Evolutionary conservation across 306 rosid species (phyloP).

Genomic region (Macrotyloma uniflorum): DNA sequence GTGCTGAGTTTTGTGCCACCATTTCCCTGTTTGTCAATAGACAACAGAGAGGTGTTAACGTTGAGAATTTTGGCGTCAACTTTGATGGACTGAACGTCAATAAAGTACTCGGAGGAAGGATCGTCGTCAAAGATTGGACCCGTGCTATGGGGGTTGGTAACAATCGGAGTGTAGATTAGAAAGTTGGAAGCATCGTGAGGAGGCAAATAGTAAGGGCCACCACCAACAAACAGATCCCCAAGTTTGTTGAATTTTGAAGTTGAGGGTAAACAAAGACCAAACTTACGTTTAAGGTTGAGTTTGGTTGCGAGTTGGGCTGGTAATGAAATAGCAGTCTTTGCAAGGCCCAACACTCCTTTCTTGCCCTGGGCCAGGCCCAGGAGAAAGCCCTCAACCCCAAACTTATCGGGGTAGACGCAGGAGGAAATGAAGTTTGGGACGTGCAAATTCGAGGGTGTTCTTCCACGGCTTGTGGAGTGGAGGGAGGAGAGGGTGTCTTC

Average conservation of each 20-base stretch:
- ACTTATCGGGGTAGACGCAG: conserved; percentile 29
- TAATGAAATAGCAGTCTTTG: conserved; percentile 21
- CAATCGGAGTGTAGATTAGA: conserved; percentile 35
- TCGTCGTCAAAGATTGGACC: conserved; percentile 31
- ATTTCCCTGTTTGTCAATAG: conserved; percentile 17
- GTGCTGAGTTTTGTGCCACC: conserved; percentile 50
- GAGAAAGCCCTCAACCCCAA: conserved; percentile 30
- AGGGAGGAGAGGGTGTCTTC: conserved; percentile 21
- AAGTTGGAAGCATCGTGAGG: neutral
- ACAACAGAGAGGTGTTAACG: conserved; percentile 27
- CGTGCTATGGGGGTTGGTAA: conserved; percentile 6
- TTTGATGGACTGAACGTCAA: conserved; percentile 40
- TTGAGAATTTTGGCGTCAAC: conserved; percentile 35
- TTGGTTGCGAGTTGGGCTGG: conserved; percentile 30
- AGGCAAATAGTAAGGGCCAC: conserved; percentile 30
- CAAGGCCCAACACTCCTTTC: conserved; percentile 48
- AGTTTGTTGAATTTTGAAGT: neutral
- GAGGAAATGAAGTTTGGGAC: conserved; percentile 32
- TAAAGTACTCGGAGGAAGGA: conserved; percentile 43
- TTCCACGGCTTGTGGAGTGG: neutral
- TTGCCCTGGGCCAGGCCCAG: conserved; percentile 20
- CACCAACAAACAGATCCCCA: conserved; percentile 42
- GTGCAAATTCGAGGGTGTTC: neutral
- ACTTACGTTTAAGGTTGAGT: conserved; percentile 26
- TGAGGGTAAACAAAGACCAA: conserved; percentile 49